Evolutionary conservation across 768 basidiomycete species (phyloP).

Genomic region (Lactarius deliciosus): DNA sequence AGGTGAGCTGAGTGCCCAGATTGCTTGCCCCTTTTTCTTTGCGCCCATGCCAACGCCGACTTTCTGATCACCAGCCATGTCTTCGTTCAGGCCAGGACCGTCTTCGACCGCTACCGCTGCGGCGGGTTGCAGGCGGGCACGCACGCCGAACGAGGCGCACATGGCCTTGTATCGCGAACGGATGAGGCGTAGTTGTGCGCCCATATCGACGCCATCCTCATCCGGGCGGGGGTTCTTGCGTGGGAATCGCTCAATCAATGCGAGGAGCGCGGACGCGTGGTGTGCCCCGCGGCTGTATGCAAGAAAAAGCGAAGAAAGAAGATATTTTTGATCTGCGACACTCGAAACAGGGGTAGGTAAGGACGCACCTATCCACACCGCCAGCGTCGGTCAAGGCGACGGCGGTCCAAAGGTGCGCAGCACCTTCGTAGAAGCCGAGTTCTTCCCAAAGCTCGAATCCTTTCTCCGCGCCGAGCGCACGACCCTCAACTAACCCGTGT

Average conservation of each 20-base stretch:
- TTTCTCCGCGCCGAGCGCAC: slow-evolving; percentile 84
- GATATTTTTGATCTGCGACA: slow-evolving; percentile 13
- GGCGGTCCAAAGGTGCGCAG: slow-evolving; percentile 67
- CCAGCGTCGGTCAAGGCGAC: slow-evolving; percentile 44
- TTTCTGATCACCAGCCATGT: not conserved
- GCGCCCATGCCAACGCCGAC: slow-evolving; percentile 4
- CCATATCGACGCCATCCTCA: slow-evolving; percentile 61
- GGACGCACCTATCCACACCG: slow-evolving; percentile 50
- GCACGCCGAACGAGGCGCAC: slow-evolving; percentile 77
- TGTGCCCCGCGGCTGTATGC: slow-evolving; percentile 51
- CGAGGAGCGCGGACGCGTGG: slow-evolving; percentile 69
- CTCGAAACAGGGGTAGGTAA: slow-evolving; percentile 7
- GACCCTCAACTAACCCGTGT: slow-evolving; percentile 89
- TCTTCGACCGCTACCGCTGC: slow-evolving; percentile 13
- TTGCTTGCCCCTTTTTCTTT: slow-evolving; percentile 15
- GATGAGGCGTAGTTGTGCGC: slow-evolving; percentile 77
- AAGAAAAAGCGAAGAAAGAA: not conserved
- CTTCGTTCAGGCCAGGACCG: not conserved
- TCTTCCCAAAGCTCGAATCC: slow-evolving; percentile 98
- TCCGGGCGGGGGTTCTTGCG: slow-evolving; percentile 63
- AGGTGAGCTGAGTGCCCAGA: slow-evolving; percentile 20
- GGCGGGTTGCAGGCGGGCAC: slow-evolving; percentile 43
- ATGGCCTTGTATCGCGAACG: slow-evolving; percentile 84
- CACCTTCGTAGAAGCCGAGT: slow-evolving; percentile 89
- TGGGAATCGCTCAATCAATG: slow-evolving; percentile 75